Conservation (phyloP, 352 stramenopile species). For the Globisporangium alternatum region DNA sequence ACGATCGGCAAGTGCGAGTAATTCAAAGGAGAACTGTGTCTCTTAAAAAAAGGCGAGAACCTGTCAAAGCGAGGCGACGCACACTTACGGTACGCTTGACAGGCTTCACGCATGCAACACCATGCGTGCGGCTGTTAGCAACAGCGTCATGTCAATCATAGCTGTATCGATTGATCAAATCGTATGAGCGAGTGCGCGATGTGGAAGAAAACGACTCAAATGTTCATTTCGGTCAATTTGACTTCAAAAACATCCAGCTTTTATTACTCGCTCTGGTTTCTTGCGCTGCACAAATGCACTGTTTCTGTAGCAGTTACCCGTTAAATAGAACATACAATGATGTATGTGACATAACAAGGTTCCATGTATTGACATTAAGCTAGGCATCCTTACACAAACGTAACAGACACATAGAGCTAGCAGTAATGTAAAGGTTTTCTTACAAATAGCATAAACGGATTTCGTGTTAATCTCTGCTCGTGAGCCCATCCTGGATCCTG, state of each 20-base stretch:
- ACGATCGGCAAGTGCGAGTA: too few relatives aligned
- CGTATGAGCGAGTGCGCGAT: not conserved
- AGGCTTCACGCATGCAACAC: not conserved
- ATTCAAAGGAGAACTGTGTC: too few relatives aligned
- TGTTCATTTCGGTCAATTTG: not conserved
- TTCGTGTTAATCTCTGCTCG: not conserved
- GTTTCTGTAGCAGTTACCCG: not conserved
- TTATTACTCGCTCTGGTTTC: not conserved
- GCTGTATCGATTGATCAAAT: not conserved
- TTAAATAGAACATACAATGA: not conserved
- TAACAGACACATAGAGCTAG: not conserved
- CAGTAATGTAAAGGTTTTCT: not conserved
- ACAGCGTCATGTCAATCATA: not conserved
- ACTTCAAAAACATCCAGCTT: not conserved
- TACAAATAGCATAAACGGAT: not conserved
- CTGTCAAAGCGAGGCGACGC: not conserved
- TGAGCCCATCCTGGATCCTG: not conserved
- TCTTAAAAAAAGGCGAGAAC: not conserved
- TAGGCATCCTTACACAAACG: too few relatives aligned
- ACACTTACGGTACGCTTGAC: not conserved
- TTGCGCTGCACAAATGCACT: not conserved
- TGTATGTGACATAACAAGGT: not conserved
- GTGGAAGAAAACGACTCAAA: not conserved
- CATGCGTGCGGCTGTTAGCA: too few relatives aligned
- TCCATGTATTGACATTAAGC: not conserved